Percentiles rank a stretch among this genome's conserved stretches.
Evolutionary conservation across 176 grass and related monocot species (phyloP).

Genomic region (Ensete ventricosum): DNA sequence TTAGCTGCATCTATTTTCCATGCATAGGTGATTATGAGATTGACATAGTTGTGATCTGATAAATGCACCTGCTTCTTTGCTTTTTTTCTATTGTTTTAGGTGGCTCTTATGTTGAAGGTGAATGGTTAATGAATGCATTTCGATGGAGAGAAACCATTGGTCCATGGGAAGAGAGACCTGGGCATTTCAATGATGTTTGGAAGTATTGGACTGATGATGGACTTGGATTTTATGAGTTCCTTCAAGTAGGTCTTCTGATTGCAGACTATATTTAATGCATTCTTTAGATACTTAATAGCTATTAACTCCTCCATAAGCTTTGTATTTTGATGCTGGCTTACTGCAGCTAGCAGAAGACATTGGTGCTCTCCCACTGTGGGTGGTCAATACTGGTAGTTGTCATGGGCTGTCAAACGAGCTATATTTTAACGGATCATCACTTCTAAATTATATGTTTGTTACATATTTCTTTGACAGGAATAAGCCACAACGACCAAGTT

Average conservation of each 20-base stretch:
- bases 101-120: slow-evolving; percentile 79
- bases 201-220: slow-evolving; percentile 92
- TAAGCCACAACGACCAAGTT: slow-evolving; percentile 62
- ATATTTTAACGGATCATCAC: slow-evolving; percentile 5
- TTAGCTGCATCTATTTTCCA: not conserved
- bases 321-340: slow-evolving; percentile 23
- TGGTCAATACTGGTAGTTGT: slow-evolving; percentile 69
- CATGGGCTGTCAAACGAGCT: slow-evolving; percentile 8
- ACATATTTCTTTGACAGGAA: slow-evolving; percentile 46
- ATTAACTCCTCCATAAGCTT: not conserved
- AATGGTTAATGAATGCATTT: slow-evolving; percentile 72
- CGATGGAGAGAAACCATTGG: slow-evolving; percentile 80
- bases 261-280: slow-evolving; percentile 13
- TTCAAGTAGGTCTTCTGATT: slow-evolving; percentile 54
- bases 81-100: slow-evolving; percentile 31
- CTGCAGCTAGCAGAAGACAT: slow-evolving; percentile 85
- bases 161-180: slow-evolving; percentile 83
- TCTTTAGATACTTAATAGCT: slow-evolving; percentile 11
- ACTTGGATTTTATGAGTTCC: slow-evolving; percentile 86
- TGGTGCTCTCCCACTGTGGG: slow-evolving; percentile 73
- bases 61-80: not conserved
- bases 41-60: not conserved
- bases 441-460: slow-evolving; percentile 14
- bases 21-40: slow-evolving; percentile 8
- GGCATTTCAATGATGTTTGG: slow-evolving; percentile 86